Conservation (phyloP, 2,329 filamentous ascomycete genomes). For the Huntiella moniliformis region DNA sequence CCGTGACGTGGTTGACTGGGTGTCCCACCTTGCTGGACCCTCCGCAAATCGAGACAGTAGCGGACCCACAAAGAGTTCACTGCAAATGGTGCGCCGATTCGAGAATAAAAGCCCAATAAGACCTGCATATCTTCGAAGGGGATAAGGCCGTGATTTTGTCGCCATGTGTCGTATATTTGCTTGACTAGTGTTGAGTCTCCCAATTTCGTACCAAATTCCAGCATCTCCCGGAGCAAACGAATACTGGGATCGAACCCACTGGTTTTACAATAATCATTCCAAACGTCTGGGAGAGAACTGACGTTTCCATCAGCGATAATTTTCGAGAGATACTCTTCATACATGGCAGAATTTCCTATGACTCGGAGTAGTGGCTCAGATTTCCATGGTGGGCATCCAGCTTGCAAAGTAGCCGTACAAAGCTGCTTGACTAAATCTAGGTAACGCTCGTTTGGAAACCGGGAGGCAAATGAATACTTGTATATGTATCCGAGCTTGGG, state of each 20-base stretch:
- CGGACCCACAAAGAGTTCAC: too few species aligned
- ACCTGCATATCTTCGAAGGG: too few species aligned
- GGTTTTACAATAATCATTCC: neutral
- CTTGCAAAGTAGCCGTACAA: neutral
- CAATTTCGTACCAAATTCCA: too few species aligned
- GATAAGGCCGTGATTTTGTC: too few species aligned
- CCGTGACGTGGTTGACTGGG: too few species aligned
- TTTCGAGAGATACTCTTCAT: slow-evolving; percentile 4
- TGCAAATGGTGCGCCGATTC: too few species aligned
- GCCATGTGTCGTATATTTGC: too few species aligned
- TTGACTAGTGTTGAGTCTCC: too few species aligned
- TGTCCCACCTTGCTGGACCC: too few species aligned
- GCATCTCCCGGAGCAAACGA: too few species aligned
- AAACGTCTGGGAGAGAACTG: neutral
- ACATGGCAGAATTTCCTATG: neutral
- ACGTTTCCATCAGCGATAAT: neutral
- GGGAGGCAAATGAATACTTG: slow-evolving; percentile 6
- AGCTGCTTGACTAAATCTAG: slow-evolving; percentile 6
- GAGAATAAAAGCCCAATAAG: too few species aligned
- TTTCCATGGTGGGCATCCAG: slow-evolving; percentile 5
- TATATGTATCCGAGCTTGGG: slow-evolving; percentile 7
- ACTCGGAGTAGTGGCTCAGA: slow-evolving; percentile 2
- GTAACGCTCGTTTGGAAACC: slow-evolving; percentile 5
- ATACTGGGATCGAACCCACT: neutral
- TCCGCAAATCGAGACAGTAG: too few species aligned